A percentile compares a stretch with the other conserved stretches of the same genome.
phyloP scores from a whole-genome alignment of 2,329 filamentous ascomycete species.

The Talaromyces sp. region DNA sequence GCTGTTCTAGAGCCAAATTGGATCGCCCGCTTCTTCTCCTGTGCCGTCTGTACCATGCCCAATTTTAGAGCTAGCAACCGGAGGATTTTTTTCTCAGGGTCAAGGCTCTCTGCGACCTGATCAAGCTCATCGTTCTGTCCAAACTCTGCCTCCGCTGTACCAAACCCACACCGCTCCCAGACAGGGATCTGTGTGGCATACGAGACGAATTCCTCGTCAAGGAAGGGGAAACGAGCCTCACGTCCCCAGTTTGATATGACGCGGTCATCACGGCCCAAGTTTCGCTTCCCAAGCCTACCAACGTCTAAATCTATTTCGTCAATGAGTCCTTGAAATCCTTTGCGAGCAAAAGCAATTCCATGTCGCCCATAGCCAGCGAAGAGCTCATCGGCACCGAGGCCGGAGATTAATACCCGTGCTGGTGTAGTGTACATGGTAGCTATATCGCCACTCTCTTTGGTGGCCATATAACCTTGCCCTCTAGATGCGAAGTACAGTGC shows the following conservation, averaged over 20 bases:
- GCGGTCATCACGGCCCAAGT: slow-evolving; percentile 88
- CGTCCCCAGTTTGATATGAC: slow-evolving; percentile 84
- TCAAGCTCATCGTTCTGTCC: slow-evolving; percentile 21
- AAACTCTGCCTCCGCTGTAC: slow-evolving; percentile 36
- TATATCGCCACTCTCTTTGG: slow-evolving; percentile 28
- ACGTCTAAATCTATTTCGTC: slow-evolving; percentile 85
- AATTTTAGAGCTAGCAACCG: slow-evolving; percentile 71
- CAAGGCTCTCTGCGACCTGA: slow-evolving; percentile 43
- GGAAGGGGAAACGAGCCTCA: slow-evolving; percentile 83
- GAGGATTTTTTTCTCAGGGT: slow-evolving; percentile 77
- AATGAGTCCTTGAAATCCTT: slow-evolving; percentile 67
- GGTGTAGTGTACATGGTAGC: slow-evolving; percentile 57
- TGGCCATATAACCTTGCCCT: slow-evolving; percentile 53
- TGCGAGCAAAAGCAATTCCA: slow-evolving; percentile 66
- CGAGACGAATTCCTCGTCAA: slow-evolving; percentile 80
- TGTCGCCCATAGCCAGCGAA: slow-evolving; percentile 93
- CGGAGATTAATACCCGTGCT: slow-evolving; percentile 82
- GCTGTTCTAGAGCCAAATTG: slow-evolving; percentile 80
- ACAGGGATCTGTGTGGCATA: slow-evolving; percentile 73
- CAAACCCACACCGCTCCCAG: slow-evolving; percentile 86
- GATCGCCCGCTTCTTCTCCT: slow-evolving; percentile 91
- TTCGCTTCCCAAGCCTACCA: slow-evolving; percentile 80
- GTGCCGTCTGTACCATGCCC: slow-evolving; percentile 66
- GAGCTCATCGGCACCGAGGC: slow-evolving; percentile 90
- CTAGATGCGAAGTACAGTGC: slow-evolving; percentile 94